Evolutionary conservation across 805 yeast genomes (phyloP).

Genomic region (Kuraishia piskuri): DNA sequence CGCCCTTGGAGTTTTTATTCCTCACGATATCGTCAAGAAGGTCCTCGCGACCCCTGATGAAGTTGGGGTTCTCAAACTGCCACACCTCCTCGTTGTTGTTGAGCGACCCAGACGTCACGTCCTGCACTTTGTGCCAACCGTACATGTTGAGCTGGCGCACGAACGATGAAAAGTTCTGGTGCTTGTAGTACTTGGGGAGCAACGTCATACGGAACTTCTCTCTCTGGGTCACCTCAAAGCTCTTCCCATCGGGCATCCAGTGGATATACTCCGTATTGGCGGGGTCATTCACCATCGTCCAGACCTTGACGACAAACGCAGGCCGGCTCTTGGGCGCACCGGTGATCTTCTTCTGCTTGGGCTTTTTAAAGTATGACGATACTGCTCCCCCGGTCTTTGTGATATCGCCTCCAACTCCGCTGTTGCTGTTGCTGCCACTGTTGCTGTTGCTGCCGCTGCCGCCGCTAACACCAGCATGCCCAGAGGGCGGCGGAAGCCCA

Average conservation of each 20-base stretch:
- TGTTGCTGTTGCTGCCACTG: too few relatives aligned
- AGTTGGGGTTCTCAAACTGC: constrained; percentile 83
- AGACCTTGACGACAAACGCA: constrained; percentile 85
- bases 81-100: constrained; percentile 67
- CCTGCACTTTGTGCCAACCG: constrained; percentile 99
- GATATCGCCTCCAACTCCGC: too few relatives aligned
- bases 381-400: too few relatives aligned
- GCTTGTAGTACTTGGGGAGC: constrained; percentile 89
- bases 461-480: too few relatives aligned
- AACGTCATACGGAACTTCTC: constrained; percentile 79
- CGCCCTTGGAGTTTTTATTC: constrained; percentile 38
- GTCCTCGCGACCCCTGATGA: constrained; percentile 72
- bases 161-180: constrained; percentile 89
- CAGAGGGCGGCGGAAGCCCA: too few relatives aligned
- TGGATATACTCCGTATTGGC: constrained; percentile 59
- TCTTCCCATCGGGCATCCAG: constrained; percentile 81
- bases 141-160: constrained; percentile 97
- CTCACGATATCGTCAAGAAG: constrained; percentile 79
- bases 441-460: too few relatives aligned
- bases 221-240: constrained; percentile 77
- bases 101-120: constrained; percentile 68
- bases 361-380: constrained; percentile 6
- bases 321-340: constrained; percentile 55
- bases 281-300: constrained; percentile 92
- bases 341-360: constrained; percentile 7